Conservation (phyloP, 2,329 filamentous ascomycete species). For the Leptographium flavum region DNA sequence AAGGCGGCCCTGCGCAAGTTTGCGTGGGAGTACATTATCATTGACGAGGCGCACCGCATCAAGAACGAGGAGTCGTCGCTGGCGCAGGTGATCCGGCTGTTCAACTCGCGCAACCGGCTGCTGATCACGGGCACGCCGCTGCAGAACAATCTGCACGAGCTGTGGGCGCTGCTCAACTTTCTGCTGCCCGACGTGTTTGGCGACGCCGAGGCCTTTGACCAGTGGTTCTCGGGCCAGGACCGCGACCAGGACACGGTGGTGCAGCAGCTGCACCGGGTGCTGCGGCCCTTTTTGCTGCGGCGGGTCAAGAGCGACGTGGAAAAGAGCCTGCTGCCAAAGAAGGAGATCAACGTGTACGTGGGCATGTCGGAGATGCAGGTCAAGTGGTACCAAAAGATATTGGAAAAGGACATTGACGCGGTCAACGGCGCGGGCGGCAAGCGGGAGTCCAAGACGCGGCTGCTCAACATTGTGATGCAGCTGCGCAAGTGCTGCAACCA, state of each 20-base stretch:
- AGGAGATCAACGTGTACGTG: constrained; percentile 92
- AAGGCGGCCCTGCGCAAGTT: constrained; percentile 94
- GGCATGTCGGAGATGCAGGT: constrained; percentile 99
- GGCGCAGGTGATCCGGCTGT: constrained; percentile 89
- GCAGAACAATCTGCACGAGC: constrained; percentile 94
- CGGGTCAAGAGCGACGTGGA: constrained; percentile 97
- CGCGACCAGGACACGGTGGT: constrained; percentile 91
- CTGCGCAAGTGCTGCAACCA: constrained; percentile 98
- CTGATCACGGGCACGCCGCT: constrained; percentile 93
- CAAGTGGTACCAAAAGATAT: constrained; percentile 97
- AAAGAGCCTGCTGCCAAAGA: constrained; percentile 93
- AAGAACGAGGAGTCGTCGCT: constrained; percentile 98
- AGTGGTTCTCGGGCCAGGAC: constrained; percentile 90
- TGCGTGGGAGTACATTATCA: constrained; percentile 99
- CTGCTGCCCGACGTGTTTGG: constrained; percentile 96
- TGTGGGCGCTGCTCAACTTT: constrained; percentile 97
- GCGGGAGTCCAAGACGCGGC: constrained; percentile 89
- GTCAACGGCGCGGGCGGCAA: constrained; percentile 95
- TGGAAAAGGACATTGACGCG: constrained; percentile 97
- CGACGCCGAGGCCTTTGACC: constrained; percentile 89
- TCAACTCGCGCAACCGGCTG: constrained; percentile 87
- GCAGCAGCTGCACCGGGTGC: constrained; percentile 83
- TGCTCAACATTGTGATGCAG: constrained; percentile 99
- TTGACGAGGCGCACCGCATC: constrained; percentile 95
- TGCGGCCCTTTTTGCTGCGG: constrained; percentile 85